A percentile compares a stretch with the other conserved stretches of the same genome.
Conservation (phyloP, 495 filamentous ascomycete genomes). For the Delitschia confertaspora region DNA sequence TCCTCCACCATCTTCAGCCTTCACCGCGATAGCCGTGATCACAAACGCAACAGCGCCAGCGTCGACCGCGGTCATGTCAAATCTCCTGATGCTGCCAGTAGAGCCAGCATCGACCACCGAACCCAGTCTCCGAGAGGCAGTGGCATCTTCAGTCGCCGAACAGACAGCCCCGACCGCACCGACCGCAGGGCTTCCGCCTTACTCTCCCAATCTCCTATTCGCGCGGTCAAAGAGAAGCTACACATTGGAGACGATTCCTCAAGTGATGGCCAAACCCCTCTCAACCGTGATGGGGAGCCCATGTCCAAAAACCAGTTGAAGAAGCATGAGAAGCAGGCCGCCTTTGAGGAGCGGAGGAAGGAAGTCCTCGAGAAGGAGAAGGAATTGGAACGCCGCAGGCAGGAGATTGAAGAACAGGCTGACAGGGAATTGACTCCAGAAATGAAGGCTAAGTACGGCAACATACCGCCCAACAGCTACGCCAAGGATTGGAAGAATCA, state of each 20-base stretch:
- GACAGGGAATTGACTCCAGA: conserved; percentile 33
- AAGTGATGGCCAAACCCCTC: conserved; percentile 24
- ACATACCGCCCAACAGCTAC: conserved; percentile 36
- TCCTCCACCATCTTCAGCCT: conserved; percentile 16
- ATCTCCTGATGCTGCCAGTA: conserved; percentile 3
- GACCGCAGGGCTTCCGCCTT: conserved; percentile 1
- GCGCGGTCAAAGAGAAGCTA: conserved; percentile 28
- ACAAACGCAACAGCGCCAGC: conserved; percentile 18
- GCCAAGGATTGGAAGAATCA: conserved; percentile 36
- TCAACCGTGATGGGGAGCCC: conserved; percentile 35
- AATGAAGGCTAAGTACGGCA: conserved; percentile 32
- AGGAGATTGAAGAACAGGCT: conserved; percentile 33
- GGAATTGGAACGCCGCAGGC: conserved; percentile 26
- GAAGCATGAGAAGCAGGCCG: conserved; percentile 34
- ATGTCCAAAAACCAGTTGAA: conserved; percentile 36
- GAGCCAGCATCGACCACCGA: conserved; percentile 9
- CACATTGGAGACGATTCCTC: conserved; percentile 25
- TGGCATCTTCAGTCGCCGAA: conserved; percentile 24
- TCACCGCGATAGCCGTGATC: conserved; percentile 22
- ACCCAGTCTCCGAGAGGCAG: conserved; percentile 11
- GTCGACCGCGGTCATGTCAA: conserved; percentile 2
- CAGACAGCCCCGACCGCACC: conserved; percentile 14
- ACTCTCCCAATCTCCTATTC: conserved; percentile 22
- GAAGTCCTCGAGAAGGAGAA: conserved; percentile 29
- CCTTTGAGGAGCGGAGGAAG: conserved; percentile 29